These are phyloP conservation scores for Aureoboletus auriporus DNA, from an alignment of 768 basidiomycete genomes.

Conservation along the genomic window DNA sequence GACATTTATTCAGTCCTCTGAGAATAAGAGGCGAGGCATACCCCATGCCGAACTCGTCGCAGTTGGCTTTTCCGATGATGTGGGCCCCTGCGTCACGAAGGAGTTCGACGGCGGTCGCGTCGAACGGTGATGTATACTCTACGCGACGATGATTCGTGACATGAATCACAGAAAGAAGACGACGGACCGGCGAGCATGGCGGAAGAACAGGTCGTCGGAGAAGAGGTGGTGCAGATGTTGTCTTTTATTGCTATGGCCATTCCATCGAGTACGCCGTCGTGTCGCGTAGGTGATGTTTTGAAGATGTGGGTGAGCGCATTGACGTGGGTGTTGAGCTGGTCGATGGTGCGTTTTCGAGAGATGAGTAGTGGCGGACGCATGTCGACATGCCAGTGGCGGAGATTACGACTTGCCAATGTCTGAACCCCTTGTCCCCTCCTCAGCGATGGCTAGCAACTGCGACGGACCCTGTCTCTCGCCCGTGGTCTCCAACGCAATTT, in stretches of 20 bases:
- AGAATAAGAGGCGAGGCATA: conserved; percentile 31
- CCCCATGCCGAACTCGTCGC: conserved; percentile 99
- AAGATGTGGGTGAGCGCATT: conserved; percentile 36
- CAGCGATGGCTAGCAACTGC: no score
- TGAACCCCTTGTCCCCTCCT: no score
- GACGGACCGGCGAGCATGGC: conserved; percentile 60
- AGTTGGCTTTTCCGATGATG: conserved; percentile 87
- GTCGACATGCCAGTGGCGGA: no score
- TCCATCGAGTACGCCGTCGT: conserved; percentile 30
- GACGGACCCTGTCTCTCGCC: no score
- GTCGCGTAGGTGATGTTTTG: background rate
- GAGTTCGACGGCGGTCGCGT: conserved; percentile 76
- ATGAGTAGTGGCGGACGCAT: conserved; percentile 5
- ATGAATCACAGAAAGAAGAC: background rate
- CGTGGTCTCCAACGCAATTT: no score
- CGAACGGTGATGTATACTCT: conserved; percentile 80
- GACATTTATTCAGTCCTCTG: background rate
- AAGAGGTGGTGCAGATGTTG: conserved; percentile 67
- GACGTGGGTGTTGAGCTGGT: conserved; percentile 34
- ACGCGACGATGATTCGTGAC: background rate
- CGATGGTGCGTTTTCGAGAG: background rate
- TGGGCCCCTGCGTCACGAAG: conserved; percentile 59
- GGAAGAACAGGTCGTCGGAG: conserved; percentile 78
- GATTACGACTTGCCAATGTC: no score
- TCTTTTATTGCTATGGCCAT: conserved; percentile 76